Evolutionary conservation across 768 basidiomycete species (phyloP).

Genomic region (Mycena polygramma): DNA sequence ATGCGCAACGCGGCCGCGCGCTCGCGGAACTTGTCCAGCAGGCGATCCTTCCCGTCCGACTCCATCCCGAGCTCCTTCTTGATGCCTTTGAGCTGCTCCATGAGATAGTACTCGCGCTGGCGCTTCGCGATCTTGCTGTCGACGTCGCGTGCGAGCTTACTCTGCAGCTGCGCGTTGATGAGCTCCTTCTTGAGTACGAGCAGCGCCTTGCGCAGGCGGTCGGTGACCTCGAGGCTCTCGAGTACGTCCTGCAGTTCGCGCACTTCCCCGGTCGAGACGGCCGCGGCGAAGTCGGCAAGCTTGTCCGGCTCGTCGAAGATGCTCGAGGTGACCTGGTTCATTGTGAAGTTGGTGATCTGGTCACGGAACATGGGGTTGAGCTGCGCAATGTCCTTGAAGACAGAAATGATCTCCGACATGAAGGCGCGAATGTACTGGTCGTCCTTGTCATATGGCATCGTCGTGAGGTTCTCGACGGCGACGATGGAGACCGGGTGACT

Average conservation of each 20-base stretch:
- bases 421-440: constrained; percentile 96
- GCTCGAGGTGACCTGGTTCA: constrained; percentile 91
- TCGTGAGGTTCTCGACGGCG: constrained; percentile 85
- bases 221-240: constrained; percentile 87
- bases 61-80: constrained; percentile 98
- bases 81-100: constrained; percentile 97
- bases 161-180: constrained; percentile 95
- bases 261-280: constrained; percentile 94
- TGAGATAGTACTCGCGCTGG: constrained; percentile 94
- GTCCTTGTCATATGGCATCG: constrained; percentile 90
- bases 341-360: constrained; percentile 96
- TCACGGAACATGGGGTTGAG: constrained; percentile 98
- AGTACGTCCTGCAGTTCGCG: constrained; percentile 94
- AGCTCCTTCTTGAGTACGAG: constrained; percentile 97
- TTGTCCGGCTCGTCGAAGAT: constrained; percentile 98
- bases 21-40: constrained; percentile 93
- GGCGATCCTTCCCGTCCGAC: constrained; percentile 93
- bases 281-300: constrained; percentile 97
- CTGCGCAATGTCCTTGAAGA: constrained; percentile 99
- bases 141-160: constrained; percentile 92
- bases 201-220: constrained; percentile 90
- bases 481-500: constrained; percentile 89
- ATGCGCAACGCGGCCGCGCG: constrained; percentile 85
- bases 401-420: constrained; percentile 95
- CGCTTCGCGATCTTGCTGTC: constrained; percentile 95